A percentile compares a stretch with the other conserved stretches of the same genome.
These are phyloP conservation scores for Ichthyophonus hoferi DNA, from an alignment of 208 protist genomes.

Conservation along the genomic window DNA sequence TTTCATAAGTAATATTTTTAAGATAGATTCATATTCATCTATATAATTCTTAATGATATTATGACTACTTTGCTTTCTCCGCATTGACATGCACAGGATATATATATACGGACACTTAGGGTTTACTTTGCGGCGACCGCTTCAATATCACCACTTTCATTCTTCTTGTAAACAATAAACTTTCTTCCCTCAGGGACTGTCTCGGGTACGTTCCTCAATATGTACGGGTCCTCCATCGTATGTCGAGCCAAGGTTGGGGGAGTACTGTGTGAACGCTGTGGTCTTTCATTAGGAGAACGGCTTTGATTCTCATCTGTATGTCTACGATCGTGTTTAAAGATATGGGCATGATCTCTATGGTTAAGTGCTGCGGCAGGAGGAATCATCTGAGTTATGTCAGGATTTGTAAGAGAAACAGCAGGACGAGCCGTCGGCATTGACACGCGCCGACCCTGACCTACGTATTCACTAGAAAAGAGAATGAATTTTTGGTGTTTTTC, in stretches of 20 bases:
- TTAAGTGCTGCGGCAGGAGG: too few relatives aligned
- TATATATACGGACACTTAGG: too few relatives aligned
- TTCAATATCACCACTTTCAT: too few relatives aligned
- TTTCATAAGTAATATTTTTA: too few relatives aligned
- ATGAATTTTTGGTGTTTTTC: background rate
- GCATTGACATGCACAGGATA: too few relatives aligned
- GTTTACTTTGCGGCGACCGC: too few relatives aligned
- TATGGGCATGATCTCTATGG: too few relatives aligned
- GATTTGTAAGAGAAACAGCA: background rate
- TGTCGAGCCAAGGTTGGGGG: background rate
- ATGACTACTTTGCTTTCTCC: too few relatives aligned
- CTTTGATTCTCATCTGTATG: background rate
- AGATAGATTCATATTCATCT: too few relatives aligned
- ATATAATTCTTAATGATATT: too few relatives aligned
- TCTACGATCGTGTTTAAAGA: too few relatives aligned
- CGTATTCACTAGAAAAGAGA: background rate
- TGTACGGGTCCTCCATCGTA: background rate
- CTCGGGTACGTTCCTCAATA: background rate
- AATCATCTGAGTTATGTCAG: background rate
- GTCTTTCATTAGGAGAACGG: background rate
- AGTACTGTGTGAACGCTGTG: background rate
- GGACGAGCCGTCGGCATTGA: background rate
- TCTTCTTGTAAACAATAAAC: background rate
- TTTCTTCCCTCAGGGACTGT: background rate
- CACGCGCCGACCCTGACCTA: background rate